Conservation (phyloP, 2,329 filamentous ascomycete genomes). For the Pestalotiopsis sp. region DNA sequence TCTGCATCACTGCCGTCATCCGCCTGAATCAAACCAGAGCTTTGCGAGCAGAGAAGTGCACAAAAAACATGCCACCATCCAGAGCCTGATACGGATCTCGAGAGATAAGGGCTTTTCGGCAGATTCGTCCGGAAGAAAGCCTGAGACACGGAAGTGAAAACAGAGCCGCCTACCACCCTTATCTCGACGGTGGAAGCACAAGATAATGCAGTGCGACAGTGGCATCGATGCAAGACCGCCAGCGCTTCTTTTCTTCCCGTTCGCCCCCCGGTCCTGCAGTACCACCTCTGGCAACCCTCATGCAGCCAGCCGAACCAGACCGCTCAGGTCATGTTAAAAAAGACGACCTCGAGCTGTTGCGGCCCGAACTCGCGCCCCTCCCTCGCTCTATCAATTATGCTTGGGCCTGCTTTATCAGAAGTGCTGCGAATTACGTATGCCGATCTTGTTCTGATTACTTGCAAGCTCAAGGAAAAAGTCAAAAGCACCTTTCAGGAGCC, state of each 20-base stretch:
- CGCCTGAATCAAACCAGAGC: neutral
- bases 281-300: neutral
- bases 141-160: neutral
- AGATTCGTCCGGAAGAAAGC: neutral
- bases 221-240: neutral
- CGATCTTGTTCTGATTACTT: no score
- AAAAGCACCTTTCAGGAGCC: neutral
- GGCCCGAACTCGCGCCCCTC: constrained; percentile 4
- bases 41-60: neutral
- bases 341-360: neutral
- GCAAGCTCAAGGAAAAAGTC: neutral
- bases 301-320: neutral
- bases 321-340: neutral
- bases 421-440: neutral
- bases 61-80: neutral
- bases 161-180: neutral
- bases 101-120: neutral
- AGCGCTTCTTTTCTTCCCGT: neutral
- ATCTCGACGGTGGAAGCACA: constrained; percentile 2
- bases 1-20: neutral
- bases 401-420: neutral
- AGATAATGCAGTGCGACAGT: constrained; percentile 6
- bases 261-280: neutral
- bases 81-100: neutral
- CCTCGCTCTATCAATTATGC: neutral